phyloP scores from a whole-genome alignment of 2,329 filamentous ascomycete species.

The Xylariaceae sp. region DNA sequence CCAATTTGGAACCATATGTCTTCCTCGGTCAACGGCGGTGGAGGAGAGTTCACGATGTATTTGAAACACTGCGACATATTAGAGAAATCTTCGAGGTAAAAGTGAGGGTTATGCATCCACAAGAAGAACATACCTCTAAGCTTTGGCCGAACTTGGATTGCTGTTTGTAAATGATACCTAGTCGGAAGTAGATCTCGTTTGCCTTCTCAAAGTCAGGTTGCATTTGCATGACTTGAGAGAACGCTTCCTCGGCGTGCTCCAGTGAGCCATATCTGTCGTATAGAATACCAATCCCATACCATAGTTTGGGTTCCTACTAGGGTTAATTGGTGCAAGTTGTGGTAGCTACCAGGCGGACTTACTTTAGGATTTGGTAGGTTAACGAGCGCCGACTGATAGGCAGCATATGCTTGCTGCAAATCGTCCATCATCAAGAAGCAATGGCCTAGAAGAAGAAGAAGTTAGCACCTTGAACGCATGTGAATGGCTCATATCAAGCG shows the following conservation, averaged over 20 bases:
- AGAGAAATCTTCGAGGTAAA: constrained; percentile 25
- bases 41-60: constrained; percentile 93
- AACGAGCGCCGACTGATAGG: constrained; percentile 93
- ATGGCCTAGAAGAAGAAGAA: constrained; percentile 68
- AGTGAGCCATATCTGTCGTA: constrained; percentile 96
- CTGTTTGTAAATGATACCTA: constrained; percentile 99
- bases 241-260: constrained; percentile 96
- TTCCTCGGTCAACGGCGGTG: constrained; percentile 89
- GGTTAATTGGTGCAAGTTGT: constrained; percentile 15
- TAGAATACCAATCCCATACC: constrained; percentile 97
- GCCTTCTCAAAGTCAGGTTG: constrained; percentile 97
- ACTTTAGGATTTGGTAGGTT: constrained; percentile 94
- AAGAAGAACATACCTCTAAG: constrained; percentile 69
- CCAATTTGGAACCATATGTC: constrained; percentile 99
- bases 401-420: constrained; percentile 92
- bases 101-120: background rate
- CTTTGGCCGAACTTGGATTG: constrained; percentile 92
- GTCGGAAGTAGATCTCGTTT: constrained; percentile 97
- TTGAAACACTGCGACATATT: constrained; percentile 78
- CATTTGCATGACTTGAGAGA: constrained; percentile 99
- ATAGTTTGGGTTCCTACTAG: constrained; percentile 85
- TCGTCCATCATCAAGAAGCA: constrained; percentile 99
- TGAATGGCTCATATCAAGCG: constrained; percentile 32
- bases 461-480: constrained; percentile 23
- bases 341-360: constrained; percentile 35